Base-by-base conservation (phyloP, 768 basidiomycete species). In the Dioszegia crocea region DNA sequence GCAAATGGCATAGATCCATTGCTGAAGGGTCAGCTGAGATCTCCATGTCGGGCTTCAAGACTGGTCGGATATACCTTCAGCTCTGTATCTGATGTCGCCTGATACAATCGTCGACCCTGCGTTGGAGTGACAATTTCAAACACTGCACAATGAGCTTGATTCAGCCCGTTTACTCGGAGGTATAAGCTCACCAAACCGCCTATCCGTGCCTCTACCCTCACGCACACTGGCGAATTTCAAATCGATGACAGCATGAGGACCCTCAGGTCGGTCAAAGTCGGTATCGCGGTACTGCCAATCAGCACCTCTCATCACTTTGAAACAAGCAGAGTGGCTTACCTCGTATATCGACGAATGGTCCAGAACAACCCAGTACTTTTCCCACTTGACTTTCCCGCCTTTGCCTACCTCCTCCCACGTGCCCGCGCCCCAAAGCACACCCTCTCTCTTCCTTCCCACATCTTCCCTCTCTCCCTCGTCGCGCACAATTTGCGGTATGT, bases 91-190 rank as follows among this genome's bases (percentile, higher is more conserved):
- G 72, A 77, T 6, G 72, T 75, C 1, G 76, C 68, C 52, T 77
- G 76, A 58, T 77, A 77, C 59, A 74, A 57, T 29, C 76, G 45
- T 40, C 68, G 61, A 26, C 76, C 76, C 24, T 71, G 64, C 11
- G 67, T 65, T 10, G 75, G 71, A 3, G 76, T 75, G 23, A 77
- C 74, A 33, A 77, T 69, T 57, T 77, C 76, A 50, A 77, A 77
- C 0, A 75, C 75, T 76, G 23, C 2, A 40, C 10, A 11, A 19
- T 54, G 10, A 53, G 50, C 30, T 55, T 3, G 8, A 2, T 30
- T 29, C 26, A 27, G 23, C 19, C 21, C 4, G 4, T 21, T n/a
- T 5, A 2, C 26, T 30, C 21, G 26, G 33, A 17, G 1, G 19
- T 33, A 9, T 5, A 24, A 27, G 51, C 73, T 66, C 19, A 76